Base-by-base conservation (phyloP, 345 rosid species). In the Citrus trifoliata region DNA sequence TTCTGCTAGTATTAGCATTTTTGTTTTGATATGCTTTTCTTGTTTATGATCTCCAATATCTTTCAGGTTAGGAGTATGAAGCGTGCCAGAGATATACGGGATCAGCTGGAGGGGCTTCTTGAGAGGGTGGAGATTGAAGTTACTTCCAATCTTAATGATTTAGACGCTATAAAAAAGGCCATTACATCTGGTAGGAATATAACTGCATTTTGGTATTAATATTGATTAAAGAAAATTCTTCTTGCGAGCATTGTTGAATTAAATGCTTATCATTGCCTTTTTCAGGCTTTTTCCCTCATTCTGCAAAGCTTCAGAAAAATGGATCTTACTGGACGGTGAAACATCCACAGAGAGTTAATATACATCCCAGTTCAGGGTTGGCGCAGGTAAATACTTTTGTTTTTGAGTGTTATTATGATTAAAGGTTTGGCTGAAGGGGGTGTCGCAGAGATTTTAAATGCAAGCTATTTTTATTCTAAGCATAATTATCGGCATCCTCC, bases 71-170 rank as follows among this genome's bases (percentile, higher is more conserved):
- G 98, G 88, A 96, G 99, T 82, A 96, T 96, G 97, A 96, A 96
- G 80, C 92, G 98, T 77, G 99, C 99, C 33, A 89, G 98, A 85
- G 98, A 96, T 77, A 85, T 96, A 33, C 86, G 99, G 63, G 98
- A 96, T 80, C 99, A 96, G 80, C 77, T 94, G 88, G 97, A 92
- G 79, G 98, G 97, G 69, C 99, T 96, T 73, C 80, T 96, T 67
- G 99, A 96, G 88, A 90, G 99, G 85, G 97, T 96, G 77, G 99
- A 94, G 82, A 96, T 94, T 84, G 99, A 94, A 82, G 27, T 90
- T 42, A 81, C 89, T 62, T 88, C 97, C 46, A 86, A 87, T 87
- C 16, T 82, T 38, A 88, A 84, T 77, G 98, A 94, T 67, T 78
- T 91, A 80, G 98, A 96, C 67, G 71, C 87, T 62, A 88, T 94